Evolutionary conservation across 129 eudicot species (phyloP).

Genomic region (carrot (Daucus carota)): DH1_v3.0 NC_030381.2:37594501-37595000

Average conservation of each 20-base stretch:
- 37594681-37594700: conserved; percentile 74
- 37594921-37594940: background rate
- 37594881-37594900: background rate
- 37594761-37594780: conserved; percentile 92
- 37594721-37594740: conserved; percentile 98
- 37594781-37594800: conserved; percentile 8
- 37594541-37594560: conserved; percentile 4
- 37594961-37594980: background rate
- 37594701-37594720: conserved; percentile 82
- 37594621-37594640: conserved; percentile 49
- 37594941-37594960: background rate
- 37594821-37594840: background rate
- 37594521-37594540: conserved; percentile 67
- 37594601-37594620: background rate
- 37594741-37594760: conserved; percentile 93
- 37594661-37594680: conserved; percentile 67
- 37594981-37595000: background rate
- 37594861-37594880: background rate
- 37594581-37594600: background rate
- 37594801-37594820: background rate
- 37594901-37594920: background rate
- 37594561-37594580: conserved; percentile 7
- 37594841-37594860: background rate
- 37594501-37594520: conserved; percentile 75
- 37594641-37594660: conserved; percentile 61